Evolutionary conservation across 2,329 filamentous ascomycete species (phyloP).

Genomic region (Penicillium sp.): DNA sequence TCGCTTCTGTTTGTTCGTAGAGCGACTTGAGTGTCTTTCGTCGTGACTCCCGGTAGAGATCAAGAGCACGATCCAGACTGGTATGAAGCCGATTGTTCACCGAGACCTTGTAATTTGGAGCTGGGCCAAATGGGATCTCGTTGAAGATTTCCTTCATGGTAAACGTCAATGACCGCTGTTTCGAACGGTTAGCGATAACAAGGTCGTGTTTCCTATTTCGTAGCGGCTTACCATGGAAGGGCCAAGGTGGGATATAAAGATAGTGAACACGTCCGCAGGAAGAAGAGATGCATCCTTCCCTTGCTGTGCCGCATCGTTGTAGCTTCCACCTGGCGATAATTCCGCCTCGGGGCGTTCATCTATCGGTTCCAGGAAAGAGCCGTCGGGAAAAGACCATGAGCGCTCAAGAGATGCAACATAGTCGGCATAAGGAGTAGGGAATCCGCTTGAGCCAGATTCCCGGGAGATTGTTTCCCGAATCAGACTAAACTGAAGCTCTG

Average conservation of each 20-base stretch:
- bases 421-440: conserved; percentile 11
- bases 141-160: conserved; percentile 86
- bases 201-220: neutral
- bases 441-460: conserved; percentile 18
- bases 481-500: conserved; percentile 83
- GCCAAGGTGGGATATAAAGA: conserved; percentile 85
- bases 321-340: conserved; percentile 22
- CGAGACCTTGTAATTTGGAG: conserved; percentile 66
- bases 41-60: conserved; percentile 74
- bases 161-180: conserved; percentile 80
- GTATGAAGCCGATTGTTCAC: conserved; percentile 78
- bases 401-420: conserved; percentile 25
- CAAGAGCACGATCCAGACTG: conserved; percentile 77
- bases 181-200: neutral
- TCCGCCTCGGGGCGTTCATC: conserved; percentile 62
- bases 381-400: conserved; percentile 42
- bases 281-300: conserved; percentile 22
- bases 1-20: conserved; percentile 76
- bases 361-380: conserved; percentile 58
- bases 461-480: conserved; percentile 60
- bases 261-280: conserved; percentile 82
- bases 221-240: conserved; percentile 69
- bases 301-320: conserved; percentile 5
- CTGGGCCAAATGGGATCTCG: conserved; percentile 76
- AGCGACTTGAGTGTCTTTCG: conserved; percentile 74